Percentiles rank a stretch among this genome's conserved stretches.
Evolutionary conservation across 2,329 filamentous ascomycete genomes (phyloP).

Genomic region (Aspergillus costaricaensis): DNA sequence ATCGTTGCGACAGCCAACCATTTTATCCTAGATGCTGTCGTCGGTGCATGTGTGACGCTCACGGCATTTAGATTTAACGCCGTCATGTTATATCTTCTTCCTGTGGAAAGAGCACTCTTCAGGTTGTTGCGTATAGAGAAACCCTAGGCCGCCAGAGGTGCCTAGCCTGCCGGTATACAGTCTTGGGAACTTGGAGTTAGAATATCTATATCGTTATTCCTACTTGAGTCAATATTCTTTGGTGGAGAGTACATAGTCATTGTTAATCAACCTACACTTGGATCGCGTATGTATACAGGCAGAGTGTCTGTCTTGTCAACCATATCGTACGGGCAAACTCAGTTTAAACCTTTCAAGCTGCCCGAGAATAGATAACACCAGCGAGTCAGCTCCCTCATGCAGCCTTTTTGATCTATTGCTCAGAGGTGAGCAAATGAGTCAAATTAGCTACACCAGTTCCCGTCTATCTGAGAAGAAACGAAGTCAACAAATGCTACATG

Average conservation of each 20-base stretch:
- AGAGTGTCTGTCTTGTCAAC: background rate
- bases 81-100: constrained; percentile 26
- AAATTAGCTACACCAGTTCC: too few relatives aligned
- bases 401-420: too few relatives aligned
- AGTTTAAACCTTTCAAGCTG: background rate
- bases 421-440: too few relatives aligned
- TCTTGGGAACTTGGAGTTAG: too few relatives aligned
- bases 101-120: constrained; percentile 25
- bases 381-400: too few relatives aligned
- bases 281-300: background rate
- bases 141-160: constrained; percentile 13
- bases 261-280: background rate
- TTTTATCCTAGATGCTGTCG: constrained; percentile 67
- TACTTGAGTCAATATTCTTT: background rate
- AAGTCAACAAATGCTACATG: too few relatives aligned
- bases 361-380: background rate
- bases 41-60: constrained; percentile 51
- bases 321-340: background rate
- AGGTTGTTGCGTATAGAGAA: constrained; percentile 26
- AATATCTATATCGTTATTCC: background rate
- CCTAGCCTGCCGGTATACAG: background rate
- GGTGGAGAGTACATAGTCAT: background rate
- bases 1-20: constrained; percentile 71
- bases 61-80: constrained; percentile 25
- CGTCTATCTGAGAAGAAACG: too few relatives aligned